These are phyloP conservation scores for Penicillium canescens DNA, from an alignment of 495 filamentous ascomycete genomes.

Conservation along the genomic window DNA sequence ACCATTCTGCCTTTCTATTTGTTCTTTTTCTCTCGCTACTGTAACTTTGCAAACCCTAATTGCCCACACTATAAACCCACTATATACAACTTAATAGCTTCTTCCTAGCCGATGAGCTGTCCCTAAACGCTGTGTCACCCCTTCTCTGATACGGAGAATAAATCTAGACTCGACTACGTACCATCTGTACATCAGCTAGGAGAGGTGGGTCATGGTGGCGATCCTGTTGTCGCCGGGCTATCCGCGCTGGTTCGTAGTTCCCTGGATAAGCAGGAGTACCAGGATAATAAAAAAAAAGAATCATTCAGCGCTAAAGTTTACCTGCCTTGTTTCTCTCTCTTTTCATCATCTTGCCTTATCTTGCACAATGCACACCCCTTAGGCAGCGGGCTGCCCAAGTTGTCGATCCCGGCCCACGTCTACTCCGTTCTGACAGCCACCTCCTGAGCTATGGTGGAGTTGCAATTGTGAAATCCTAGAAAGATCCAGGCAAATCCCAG, in stretches of 20 bases:
- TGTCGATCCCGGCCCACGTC: conserved; percentile 5
- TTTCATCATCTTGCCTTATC: neutral
- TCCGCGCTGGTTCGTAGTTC: neutral
- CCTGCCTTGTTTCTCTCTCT: neutral
- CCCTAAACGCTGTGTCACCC: neutral
- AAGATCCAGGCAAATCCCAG: no score
- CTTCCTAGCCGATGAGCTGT: no score
- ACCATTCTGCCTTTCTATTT: neutral
- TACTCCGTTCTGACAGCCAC: conserved; percentile 1
- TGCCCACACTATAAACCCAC: neutral
- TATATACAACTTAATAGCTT: neutral
- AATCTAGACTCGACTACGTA: conserved; percentile 1
- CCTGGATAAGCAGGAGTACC: neutral
- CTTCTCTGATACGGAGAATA: neutral
- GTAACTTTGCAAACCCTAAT: neutral
- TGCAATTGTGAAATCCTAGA: neutral
- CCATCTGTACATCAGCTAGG: neutral
- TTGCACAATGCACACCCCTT: neutral
- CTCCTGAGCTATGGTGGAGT: conserved; percentile 4
- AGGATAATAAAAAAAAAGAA: no score
- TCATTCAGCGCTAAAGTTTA: no score
- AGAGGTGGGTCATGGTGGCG: conserved; percentile 7
- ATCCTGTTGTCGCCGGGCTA: conserved; percentile 1
- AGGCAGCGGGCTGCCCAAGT: neutral
- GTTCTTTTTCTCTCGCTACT: neutral